These are phyloP conservation scores for Phytophthora capsici DNA, from an alignment of 352 stramenopile species.

Conservation along the genomic window DNA sequence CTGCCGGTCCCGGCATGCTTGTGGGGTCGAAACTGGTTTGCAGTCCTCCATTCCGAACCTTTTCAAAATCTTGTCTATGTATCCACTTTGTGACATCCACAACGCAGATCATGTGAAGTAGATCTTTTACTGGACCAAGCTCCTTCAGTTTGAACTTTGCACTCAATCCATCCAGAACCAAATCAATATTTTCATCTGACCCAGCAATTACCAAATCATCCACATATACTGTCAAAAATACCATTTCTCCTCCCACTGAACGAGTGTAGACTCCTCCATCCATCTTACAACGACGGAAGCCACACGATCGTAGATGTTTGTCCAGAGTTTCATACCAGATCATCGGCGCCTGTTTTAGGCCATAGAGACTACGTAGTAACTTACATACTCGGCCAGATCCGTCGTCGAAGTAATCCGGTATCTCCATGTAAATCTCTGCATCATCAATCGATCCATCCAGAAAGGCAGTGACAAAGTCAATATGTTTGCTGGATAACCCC, in stretches of 20 bases:
- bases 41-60: slow-evolving; percentile 11
- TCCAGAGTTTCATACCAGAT: slow-evolving; percentile 17
- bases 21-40: slow-evolving; percentile 6
- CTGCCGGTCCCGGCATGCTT: background rate
- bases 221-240: slow-evolving; percentile 14
- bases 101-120: slow-evolving; percentile 8
- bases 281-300: slow-evolving; percentile 3
- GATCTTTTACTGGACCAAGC: background rate
- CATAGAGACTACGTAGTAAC: background rate
- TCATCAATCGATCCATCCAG: slow-evolving; percentile 8
- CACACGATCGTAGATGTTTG: slow-evolving; percentile 2
- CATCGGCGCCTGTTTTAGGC: background rate
- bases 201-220: slow-evolving; percentile 8
- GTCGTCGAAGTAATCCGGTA: slow-evolving; percentile 10
- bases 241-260: slow-evolving; percentile 3
- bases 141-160: slow-evolving; percentile 16
- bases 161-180: slow-evolving; percentile 1
- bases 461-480: background rate
- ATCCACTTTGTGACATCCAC: slow-evolving; percentile 11
- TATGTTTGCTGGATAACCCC: background rate
- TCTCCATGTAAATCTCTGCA: slow-evolving; percentile 14
- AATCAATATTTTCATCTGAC: slow-evolving; percentile 8
- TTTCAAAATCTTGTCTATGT: slow-evolving; percentile 12
- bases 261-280: slow-evolving; percentile 4
- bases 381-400: background rate